Conservation (phyloP, 257 asterid species). For the Lantana camara region DNA sequence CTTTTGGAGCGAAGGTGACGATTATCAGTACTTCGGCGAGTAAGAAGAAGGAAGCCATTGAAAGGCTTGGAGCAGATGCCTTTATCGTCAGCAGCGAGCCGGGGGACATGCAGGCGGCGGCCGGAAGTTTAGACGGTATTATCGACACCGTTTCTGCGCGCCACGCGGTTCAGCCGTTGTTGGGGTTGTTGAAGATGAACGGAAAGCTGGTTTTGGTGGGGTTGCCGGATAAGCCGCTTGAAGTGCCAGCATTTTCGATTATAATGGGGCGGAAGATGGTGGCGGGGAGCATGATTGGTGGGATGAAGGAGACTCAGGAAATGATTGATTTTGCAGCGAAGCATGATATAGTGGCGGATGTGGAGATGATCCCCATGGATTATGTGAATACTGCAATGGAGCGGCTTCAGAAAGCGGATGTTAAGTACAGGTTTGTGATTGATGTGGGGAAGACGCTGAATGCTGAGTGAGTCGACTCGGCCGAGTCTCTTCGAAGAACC, state of each 20-base stretch:
- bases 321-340: constrained; percentile 33
- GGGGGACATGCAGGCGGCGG: not conserved
- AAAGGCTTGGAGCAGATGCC: not conserved
- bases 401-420: constrained; percentile 24
- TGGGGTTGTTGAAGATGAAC: constrained; percentile 19
- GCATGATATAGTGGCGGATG: constrained; percentile 19
- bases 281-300: constrained; percentile 32
- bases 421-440: constrained; percentile 31
- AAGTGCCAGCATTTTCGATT: constrained; percentile 27
- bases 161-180: not conserved
- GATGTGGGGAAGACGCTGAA: constrained; percentile 28
- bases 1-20: constrained; percentile 13
- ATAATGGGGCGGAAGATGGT: constrained; percentile 17
- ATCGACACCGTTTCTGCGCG: constrained; percentile 8
- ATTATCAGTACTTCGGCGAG: constrained; percentile 16
- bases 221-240: constrained; percentile 25
- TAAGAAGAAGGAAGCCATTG: constrained; percentile 20
- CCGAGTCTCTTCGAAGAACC: too few relatives aligned
- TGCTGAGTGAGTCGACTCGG: too few relatives aligned
- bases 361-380: constrained; percentile 17
- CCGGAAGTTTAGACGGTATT: not conserved
- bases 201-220: constrained; percentile 17
- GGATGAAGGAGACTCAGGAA: constrained; percentile 36
- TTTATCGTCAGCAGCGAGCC: not conserved
- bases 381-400: constrained; percentile 29